Evolutionary conservation across 1,139 yeast genomes (phyloP).

Genomic region (Saccharomyces pastorianus): DNA sequence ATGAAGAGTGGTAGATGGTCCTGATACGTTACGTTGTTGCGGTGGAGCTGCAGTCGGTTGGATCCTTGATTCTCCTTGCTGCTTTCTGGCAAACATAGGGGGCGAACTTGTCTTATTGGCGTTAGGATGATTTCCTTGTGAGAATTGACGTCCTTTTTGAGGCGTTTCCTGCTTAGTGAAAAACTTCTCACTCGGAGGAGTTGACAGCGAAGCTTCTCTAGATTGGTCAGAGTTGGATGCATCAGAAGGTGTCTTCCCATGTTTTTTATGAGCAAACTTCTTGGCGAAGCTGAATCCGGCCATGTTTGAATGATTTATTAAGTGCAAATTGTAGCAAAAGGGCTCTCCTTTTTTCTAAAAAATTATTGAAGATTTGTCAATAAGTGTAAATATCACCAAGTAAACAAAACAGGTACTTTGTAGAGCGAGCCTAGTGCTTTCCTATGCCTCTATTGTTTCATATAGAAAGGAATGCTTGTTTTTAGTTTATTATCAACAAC

Average conservation of each 20-base stretch:
- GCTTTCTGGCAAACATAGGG: neutral
- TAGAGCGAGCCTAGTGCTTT: neutral
- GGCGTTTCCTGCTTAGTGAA: neutral
- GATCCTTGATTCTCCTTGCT: conserved; percentile 10
- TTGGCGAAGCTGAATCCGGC: neutral
- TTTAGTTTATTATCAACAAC: neutral
- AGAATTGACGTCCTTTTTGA: neutral
- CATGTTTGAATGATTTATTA: neutral
- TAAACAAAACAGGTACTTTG: neutral
- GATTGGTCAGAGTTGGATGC: neutral
- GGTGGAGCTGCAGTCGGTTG: conserved; percentile 25
- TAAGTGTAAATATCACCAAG: neutral
- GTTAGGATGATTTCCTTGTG: neutral
- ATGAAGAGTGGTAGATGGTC: conserved; percentile 20
- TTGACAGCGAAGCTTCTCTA: conserved; percentile 2
- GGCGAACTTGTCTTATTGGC: neutral
- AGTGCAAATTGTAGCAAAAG: neutral
- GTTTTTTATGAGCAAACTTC: neutral
- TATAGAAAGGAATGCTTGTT: neutral
- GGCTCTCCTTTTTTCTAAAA: neutral
- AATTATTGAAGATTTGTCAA: neutral
- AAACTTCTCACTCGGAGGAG: neutral
- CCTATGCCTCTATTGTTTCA: neutral
- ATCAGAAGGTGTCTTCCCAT: neutral
- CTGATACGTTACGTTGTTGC: conserved; percentile 27